Percentiles rank a stretch among this genome's conserved stretches.
These are phyloP conservation scores for Protomyces inundatus DNA, from an alignment of 1,139 yeast species.

Conservation along the genomic window DNA sequence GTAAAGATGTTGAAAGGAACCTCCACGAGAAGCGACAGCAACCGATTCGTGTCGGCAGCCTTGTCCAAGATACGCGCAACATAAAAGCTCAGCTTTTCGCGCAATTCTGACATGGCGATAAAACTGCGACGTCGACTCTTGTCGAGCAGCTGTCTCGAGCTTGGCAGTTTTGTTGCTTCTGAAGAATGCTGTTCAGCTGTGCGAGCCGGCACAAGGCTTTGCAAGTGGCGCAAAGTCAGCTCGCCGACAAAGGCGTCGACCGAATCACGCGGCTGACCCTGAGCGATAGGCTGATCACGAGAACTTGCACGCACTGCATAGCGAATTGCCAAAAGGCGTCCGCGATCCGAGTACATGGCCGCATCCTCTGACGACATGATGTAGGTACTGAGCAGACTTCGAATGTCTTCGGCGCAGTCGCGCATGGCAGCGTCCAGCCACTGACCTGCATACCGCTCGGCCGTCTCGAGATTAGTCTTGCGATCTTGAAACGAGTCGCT, in stretches of 20 bases:
- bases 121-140: conserved; percentile 22
- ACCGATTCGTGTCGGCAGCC: conserved; percentile 27
- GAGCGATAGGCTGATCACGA: conserved; percentile 6
- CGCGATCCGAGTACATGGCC: not conserved
- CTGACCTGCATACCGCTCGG: not conserved
- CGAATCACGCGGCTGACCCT: not conserved
- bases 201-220: not conserved
- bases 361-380: conserved; percentile 4
- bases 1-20: conserved; percentile 68
- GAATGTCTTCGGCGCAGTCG: conserved; percentile 10
- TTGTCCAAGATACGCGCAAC: conserved; percentile 31
- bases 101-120: conserved; percentile 30
- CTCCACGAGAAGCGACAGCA: conserved; percentile 45
- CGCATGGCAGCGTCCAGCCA: conserved; percentile 20
- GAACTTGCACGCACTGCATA: conserved; percentile 3
- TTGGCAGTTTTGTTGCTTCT: not conserved
- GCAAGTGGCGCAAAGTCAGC: conserved; percentile 12
- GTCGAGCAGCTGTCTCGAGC: not conserved
- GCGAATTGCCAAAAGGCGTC: conserved; percentile 10
- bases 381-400: conserved; percentile 12
- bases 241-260: conserved; percentile 17
- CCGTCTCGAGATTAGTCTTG: conserved; percentile 1
- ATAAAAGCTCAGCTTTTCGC: conserved; percentile 31
- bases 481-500: conserved; percentile 15
- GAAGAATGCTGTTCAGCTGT: not conserved